A percentile compares a stretch with the other conserved stretches of the same genome.
Evolutionary conservation across 495 filamentous ascomycete genomes (phyloP).

Genomic region (Apodospora peruviana): DNA sequence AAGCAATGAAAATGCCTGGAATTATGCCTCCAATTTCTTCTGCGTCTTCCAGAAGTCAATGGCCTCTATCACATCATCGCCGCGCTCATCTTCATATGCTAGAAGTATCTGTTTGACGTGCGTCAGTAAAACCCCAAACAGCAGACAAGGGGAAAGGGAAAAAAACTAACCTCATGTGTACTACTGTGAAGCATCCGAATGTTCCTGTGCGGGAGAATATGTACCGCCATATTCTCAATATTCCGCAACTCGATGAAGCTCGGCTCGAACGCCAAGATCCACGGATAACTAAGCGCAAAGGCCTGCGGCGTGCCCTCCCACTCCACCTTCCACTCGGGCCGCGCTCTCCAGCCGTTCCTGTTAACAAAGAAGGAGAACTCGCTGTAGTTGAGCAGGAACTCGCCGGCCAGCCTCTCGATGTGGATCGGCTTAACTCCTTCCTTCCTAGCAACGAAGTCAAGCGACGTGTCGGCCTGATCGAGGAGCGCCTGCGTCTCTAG

Average conservation of each 20-base stretch:
- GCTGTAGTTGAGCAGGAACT: conserved; percentile 96
- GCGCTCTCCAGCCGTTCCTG: conserved; percentile 92
- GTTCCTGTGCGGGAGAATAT: conserved; percentile 92
- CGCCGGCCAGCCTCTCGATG: conserved; percentile 91
- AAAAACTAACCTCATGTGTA: conserved; percentile 76
- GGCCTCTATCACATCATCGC: conserved; percentile 88
- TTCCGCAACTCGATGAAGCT: conserved; percentile 96
- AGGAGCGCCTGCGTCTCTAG: conserved; percentile 95
- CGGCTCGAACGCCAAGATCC: conserved; percentile 97
- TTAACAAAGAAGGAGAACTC: conserved; percentile 99
- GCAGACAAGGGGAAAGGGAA: neutral
- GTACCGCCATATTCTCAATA: conserved; percentile 86
- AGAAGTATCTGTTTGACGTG: conserved; percentile 65
- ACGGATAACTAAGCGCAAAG: conserved; percentile 91
- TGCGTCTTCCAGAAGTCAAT: conserved; percentile 91
- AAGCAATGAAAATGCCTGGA: neutral
- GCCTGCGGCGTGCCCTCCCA: conserved; percentile 92
- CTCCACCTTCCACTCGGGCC: conserved; percentile 92
- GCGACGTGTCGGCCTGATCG: conserved; percentile 95
- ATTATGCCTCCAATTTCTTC: conserved; percentile 16
- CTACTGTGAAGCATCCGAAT: conserved; percentile 96
- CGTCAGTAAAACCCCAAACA: neutral
- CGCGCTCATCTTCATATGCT: conserved; percentile 94
- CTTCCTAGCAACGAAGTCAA: conserved; percentile 91
- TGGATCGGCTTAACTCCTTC: conserved; percentile 95